phyloP scores from a whole-genome alignment of 345 rosid genomes.

The Clarkia xantiana region DNA sequence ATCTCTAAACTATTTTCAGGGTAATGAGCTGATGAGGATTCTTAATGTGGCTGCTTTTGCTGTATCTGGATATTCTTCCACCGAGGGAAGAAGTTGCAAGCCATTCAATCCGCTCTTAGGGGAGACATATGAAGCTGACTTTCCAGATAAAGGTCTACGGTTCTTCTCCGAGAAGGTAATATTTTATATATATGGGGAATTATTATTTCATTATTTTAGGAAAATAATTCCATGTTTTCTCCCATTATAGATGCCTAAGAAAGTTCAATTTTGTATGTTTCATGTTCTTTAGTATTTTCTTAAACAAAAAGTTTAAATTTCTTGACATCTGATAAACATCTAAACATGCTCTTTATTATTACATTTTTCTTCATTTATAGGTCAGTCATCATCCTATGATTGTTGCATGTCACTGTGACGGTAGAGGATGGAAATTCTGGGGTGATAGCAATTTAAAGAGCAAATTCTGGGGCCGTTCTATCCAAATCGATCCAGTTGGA shows the following conservation, averaged over 20 bases:
- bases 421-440: constrained; percentile 98
- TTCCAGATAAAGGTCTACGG: constrained; percentile 82
- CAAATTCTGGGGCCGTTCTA: constrained; percentile 99
- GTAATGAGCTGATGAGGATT: constrained; percentile 81
- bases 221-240: no score
- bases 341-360: no score
- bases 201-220: no score
- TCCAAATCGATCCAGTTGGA: constrained; percentile 96
- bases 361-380: constrained; percentile 31
- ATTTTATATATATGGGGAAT: neutral
- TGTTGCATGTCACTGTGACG: constrained; percentile 96
- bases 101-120: constrained; percentile 97
- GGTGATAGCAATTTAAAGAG: constrained; percentile 95
- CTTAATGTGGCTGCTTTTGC: constrained; percentile 99
- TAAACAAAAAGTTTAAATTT: no score
- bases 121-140: constrained; percentile 95
- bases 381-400: constrained; percentile 99
- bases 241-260: no score
- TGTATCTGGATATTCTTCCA: constrained; percentile 93
- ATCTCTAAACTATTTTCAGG: constrained; percentile 32
- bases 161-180: constrained; percentile 94
- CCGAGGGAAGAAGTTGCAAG: constrained; percentile 94
- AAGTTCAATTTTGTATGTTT: no score
- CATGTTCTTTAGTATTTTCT: no score
- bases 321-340: no score